Conservation (phyloP, 495 filamentous ascomycete species). For the Xylaria palmicola region DNA sequence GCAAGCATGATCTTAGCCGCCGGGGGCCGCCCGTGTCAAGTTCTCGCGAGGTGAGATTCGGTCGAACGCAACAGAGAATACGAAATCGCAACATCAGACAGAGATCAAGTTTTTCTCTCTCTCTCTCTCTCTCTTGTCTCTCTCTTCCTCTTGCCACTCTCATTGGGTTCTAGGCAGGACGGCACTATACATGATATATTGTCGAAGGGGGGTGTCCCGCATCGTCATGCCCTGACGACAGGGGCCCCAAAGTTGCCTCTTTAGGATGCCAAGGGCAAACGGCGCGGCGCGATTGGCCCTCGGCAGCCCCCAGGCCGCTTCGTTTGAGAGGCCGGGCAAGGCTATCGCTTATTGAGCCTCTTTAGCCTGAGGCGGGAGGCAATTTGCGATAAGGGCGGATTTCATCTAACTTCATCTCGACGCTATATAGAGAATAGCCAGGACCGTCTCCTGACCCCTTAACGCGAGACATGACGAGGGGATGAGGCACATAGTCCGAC, state of each 20-base stretch:
- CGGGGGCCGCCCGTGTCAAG: background rate
- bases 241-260: conserved; percentile 8
- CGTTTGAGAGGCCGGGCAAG: background rate
- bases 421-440: conserved; percentile 13
- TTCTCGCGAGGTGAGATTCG: background rate
- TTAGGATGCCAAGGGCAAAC: conserved; percentile 11
- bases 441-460: background rate
- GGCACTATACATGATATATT: conserved; percentile 18
- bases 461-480: background rate
- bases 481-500: background rate
- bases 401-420: conserved; percentile 35
- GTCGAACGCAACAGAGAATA: conserved; percentile 2
- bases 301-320: background rate
- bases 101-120: conserved; percentile 10
- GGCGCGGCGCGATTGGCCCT: conserved; percentile 17
- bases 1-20: background rate
- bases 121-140: no score
- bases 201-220: background rate
- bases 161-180: conserved; percentile 22
- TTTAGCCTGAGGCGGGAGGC: conserved; percentile 29
- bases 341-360: conserved; percentile 30
- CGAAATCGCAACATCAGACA: conserved; percentile 14
- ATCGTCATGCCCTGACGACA: background rate
- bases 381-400: conserved; percentile 26
- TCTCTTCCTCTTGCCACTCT: no score